These are phyloP conservation scores for Heracleum sosnowskyi DNA, from an alignment of 129 eudicot genomes.

Conservation along the genomic window DNA sequence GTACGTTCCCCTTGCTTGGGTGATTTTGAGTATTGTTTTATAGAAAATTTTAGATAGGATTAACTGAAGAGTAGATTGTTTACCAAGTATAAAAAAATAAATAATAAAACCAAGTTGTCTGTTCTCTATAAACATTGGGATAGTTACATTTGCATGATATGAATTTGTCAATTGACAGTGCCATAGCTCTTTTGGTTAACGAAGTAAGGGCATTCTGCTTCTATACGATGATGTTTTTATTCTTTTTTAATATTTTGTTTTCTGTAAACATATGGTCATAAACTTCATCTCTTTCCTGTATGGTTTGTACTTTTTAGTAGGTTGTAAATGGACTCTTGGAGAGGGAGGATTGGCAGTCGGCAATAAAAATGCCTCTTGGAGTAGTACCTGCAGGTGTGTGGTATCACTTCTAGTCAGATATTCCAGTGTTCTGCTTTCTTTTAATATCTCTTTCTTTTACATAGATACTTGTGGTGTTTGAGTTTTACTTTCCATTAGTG, in stretches of 20 bases:
- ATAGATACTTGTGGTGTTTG: background rate
- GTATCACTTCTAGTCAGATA: conserved; percentile 2
- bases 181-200: background rate
- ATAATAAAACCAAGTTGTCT: background rate
- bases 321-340: conserved; percentile 88
- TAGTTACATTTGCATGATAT: background rate
- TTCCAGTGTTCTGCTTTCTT: background rate
- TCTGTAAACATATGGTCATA: background rate
- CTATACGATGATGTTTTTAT: background rate
- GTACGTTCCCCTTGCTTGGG: background rate
- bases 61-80: background rate
- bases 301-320: conserved; percentile 55
- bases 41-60: background rate
- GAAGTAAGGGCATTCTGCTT: background rate
- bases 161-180: background rate
- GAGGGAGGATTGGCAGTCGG: conserved; percentile 77
- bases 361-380: conserved; percentile 77
- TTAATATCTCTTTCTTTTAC: background rate
- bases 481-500: background rate
- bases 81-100: background rate
- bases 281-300: conserved; percentile 24
- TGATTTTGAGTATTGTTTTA: background rate
- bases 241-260: background rate
- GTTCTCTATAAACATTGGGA: background rate
- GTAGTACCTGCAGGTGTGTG: conserved; percentile 93